A percentile compares a stretch with the other conserved stretches of the same genome.
These are phyloP conservation scores for Syncephalastrum contaminatum DNA, from an alignment of 371 early-diverging fungal species.

Conservation along the genomic window DNA sequence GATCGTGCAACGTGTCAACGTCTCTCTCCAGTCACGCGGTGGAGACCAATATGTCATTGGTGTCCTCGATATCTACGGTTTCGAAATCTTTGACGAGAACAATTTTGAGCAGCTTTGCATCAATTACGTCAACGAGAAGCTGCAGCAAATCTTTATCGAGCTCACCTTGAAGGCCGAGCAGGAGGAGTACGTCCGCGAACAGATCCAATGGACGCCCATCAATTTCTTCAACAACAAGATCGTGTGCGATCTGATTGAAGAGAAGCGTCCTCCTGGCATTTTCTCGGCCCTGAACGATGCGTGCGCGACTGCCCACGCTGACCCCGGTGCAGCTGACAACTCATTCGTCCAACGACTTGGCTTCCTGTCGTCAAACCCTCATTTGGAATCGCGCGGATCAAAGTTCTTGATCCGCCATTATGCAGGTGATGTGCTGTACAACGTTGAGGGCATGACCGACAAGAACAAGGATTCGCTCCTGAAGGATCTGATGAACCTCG, in stretches of 20 bases:
- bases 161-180: constrained; percentile 97
- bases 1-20: constrained; percentile 85
- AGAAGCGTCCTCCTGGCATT: constrained; percentile 90
- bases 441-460: constrained; percentile 95
- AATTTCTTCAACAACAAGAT: constrained; percentile 99
- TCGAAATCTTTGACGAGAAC: constrained; percentile 96
- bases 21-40: constrained; percentile 67
- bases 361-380: constrained; percentile 68
- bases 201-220: constrained; percentile 99
- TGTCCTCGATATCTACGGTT: constrained; percentile 96
- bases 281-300: constrained; percentile 96
- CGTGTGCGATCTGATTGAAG: constrained; percentile 97
- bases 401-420: constrained; percentile 93
- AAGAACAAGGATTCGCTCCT: constrained; percentile 97
- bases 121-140: constrained; percentile 99
- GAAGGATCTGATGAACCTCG: constrained; percentile 84
- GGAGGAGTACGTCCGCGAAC: constrained; percentile 96
- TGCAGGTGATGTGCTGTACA: constrained; percentile 94
- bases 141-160: constrained; percentile 99
- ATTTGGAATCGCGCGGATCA: constrained; percentile 77
- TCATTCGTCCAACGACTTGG: constrained; percentile 80
- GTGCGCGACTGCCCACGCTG: constrained; percentile 89
- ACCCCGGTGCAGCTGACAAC: constrained; percentile 86
- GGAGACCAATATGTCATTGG: constrained; percentile 81
- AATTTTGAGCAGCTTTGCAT: constrained; percentile 99